Evolutionary conservation across 345 rosid species (phyloP).

Genomic region (Eucalyptus shirleyi): DNA sequence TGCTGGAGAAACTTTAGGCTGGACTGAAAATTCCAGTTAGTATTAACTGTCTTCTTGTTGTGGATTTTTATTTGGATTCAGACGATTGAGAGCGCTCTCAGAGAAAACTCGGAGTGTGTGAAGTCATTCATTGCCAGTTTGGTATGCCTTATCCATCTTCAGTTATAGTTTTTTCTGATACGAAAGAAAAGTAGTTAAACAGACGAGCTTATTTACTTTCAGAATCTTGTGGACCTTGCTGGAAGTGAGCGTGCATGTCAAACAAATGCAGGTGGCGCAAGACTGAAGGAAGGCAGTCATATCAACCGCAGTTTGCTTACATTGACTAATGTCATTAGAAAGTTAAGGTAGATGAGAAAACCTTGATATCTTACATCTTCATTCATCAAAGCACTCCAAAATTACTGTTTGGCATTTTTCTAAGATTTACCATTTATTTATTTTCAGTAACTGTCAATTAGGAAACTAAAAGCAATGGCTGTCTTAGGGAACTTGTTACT

Average conservation of each 20-base stretch:
- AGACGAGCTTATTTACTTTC: constrained; percentile 4
- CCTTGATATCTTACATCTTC: background rate
- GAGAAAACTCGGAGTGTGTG: constrained; percentile 64
- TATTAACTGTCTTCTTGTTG: background rate
- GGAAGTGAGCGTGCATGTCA: constrained; percentile 93
- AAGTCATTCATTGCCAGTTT: constrained; percentile 82
- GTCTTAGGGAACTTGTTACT: background rate
- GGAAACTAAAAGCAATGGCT: background rate
- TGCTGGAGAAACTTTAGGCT: background rate
- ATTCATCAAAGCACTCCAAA: background rate
- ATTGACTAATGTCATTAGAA: constrained; percentile 87
- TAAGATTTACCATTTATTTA: background rate
- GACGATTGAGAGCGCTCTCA: constrained; percentile 82
- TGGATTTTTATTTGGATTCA: constrained; percentile 1
- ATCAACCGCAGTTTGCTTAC: constrained; percentile 93
- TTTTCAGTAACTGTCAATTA: background rate
- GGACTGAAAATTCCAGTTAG: background rate
- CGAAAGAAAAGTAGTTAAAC: background rate
- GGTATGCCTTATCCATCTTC: constrained; percentile 28
- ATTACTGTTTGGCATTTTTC: background rate
- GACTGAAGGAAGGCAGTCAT: constrained; percentile 93
- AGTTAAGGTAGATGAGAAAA: constrained; percentile 60
- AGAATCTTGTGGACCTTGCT: constrained; percentile 99
- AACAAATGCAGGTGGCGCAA: constrained; percentile 72
- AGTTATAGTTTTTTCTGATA: background rate